Evolutionary conservation across 2,329 filamentous ascomycete species (phyloP).

Genomic region (Colletotrichum paranaense): DNA sequence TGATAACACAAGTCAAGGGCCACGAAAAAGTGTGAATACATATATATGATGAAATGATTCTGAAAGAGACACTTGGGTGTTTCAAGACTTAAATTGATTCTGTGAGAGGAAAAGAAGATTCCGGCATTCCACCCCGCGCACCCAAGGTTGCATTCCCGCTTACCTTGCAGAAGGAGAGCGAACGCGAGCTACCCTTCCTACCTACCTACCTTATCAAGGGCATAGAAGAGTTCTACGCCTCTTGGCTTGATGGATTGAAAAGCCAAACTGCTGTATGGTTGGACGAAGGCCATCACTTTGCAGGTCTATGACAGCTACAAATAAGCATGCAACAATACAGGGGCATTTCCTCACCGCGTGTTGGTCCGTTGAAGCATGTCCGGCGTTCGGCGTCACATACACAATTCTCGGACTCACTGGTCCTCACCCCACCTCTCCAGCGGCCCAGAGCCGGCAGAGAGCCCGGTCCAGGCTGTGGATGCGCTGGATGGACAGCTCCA

Average conservation of each 20-base stretch:
- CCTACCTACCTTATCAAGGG: too few relatives aligned
- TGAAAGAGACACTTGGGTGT: background rate
- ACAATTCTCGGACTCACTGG: background rate
- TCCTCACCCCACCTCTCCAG: conserved; percentile 21
- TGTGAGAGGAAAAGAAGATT: background rate
- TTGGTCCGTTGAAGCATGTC: conserved; percentile 2
- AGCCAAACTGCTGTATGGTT: too few relatives aligned
- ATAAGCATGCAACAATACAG: background rate
- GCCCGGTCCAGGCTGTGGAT: conserved; percentile 1
- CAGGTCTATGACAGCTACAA: too few relatives aligned
- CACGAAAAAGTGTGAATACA: background rate
- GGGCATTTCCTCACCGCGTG: background rate
- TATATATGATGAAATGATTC: background rate
- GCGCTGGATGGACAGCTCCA: background rate
- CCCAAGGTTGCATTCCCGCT: too few relatives aligned
- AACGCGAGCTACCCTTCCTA: too few relatives aligned
- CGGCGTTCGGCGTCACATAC: conserved; percentile 29
- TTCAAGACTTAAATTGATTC: background rate
- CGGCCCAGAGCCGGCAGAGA: background rate
- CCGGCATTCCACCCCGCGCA: too few relatives aligned
- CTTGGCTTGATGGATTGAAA: too few relatives aligned
- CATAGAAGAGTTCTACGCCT: too few relatives aligned
- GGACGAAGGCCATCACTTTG: too few relatives aligned
- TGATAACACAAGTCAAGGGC: background rate
- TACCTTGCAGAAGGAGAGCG: too few relatives aligned